Percentiles rank a stretch among this genome's conserved stretches.
phyloP scores from a whole-genome alignment of 108 stramenopile species.

The Epithemia pelagica region DNA sequence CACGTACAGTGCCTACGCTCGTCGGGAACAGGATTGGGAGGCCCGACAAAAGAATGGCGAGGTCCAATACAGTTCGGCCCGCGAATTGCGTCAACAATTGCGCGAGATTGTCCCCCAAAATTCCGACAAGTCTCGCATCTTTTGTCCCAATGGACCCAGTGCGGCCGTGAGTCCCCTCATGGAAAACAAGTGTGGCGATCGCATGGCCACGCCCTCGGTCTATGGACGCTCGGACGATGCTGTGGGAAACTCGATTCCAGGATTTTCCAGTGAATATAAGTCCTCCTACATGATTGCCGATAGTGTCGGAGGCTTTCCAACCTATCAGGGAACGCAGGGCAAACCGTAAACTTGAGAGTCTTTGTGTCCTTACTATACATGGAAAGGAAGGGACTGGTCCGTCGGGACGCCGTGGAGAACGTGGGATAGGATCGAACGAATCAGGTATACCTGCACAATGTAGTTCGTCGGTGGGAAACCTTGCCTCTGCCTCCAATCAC shows the following conservation, averaged over 20 bases:
- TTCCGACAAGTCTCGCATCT: constrained; percentile 55
- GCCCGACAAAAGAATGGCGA: constrained; percentile 52
- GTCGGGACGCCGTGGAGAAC: too few species aligned
- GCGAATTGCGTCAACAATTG: constrained; percentile 52
- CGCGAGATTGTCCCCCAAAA: constrained; percentile 77
- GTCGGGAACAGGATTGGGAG: constrained; percentile 78
- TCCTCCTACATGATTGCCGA: constrained; percentile 4
- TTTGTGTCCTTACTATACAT: too few species aligned
- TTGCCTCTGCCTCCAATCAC: too few species aligned
- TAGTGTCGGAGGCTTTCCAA: constrained; percentile 10
- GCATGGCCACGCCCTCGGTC: constrained; percentile 55
- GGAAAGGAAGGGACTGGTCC: too few species aligned
- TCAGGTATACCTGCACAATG: too few species aligned
- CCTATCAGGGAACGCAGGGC: background rate
- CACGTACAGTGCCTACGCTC: constrained; percentile 55
- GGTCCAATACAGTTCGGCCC: constrained; percentile 48
- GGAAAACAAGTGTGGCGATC: constrained; percentile 85
- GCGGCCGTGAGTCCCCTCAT: constrained; percentile 71
- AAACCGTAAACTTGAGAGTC: too few species aligned
- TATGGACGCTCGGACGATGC: constrained; percentile 67
- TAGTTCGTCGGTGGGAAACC: too few species aligned
- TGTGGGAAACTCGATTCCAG: constrained; percentile 77
- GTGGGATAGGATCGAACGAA: too few species aligned
- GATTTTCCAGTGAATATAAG: constrained; percentile 23
- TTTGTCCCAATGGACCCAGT: constrained; percentile 79